Evolutionary conservation across 75 land plant species (phyloP), one percentile per base, ranked within the genome.

Genomic region (Pinus albicaulis): DNA sequence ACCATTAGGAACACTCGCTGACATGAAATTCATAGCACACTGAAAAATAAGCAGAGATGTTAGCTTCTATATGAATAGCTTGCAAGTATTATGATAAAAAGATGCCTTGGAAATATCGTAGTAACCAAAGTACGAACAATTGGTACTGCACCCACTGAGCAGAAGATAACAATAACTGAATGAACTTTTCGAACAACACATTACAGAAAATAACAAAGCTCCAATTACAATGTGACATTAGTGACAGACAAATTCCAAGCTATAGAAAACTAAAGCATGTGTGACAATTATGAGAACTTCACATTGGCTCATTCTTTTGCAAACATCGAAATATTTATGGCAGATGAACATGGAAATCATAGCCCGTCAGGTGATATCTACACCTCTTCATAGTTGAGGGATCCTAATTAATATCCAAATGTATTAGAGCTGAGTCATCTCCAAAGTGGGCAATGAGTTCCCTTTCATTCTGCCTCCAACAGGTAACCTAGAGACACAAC

Each of bases 1-100:
- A 17, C 99, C 99, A 71, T 96, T 96, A 1, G 99, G 99, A 56
- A 96, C 89, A 79, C 84, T 92, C 36, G 84, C 91, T 38, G 99
- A 96, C 66, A 91, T 84, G 83, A 86, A 96, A 81, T 86, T 94
- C 63, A 76, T 80, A 41, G 98, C 99, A 81, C 95, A 96, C 99
- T 95, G 87, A 73, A 70, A 73, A 80, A 38, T 59, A 28, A 69
- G 57, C 65, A 19, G 23, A 55, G 11, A 55, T 55, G 58, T 73
- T 55, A 73, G 75, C 36, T 28, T 26, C 25, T 17, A 59, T 28
- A 55, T 26, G 57, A 16, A 24, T 55, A 73, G 64, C 60, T 19
- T 23, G 26, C 48, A 16, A 44, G 48, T 44, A 44, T 44, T 44
- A 5, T 44, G 11, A 48, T 48, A 48, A 0, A 8, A 48, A 48